phyloP scores from a whole-genome alignment of 2,329 filamentous ascomycete species.

The Emmonsia crescens region DNA sequence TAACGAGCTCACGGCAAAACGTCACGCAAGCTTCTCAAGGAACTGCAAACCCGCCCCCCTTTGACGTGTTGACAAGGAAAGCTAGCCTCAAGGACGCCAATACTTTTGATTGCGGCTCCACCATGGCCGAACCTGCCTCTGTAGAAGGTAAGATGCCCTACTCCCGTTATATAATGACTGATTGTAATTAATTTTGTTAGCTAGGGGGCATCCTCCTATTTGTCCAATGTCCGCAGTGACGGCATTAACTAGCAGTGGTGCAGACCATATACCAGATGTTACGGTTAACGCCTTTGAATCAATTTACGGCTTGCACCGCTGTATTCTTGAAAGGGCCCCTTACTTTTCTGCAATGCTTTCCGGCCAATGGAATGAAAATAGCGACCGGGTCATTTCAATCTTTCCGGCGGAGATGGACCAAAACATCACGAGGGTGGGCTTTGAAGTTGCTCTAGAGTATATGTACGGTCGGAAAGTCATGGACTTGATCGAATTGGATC shows the following conservation, averaged over 20 bases:
- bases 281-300: not conserved
- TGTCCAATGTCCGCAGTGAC: not conserved
- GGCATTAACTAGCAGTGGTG: not conserved
- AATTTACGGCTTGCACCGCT: not conserved
- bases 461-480: not conserved
- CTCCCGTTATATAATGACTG: not conserved
- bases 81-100: not conserved
- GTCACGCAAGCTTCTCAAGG: not conserved
- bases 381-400: not conserved
- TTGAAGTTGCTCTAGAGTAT: not conserved
- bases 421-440: not conserved
- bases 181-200: not conserved
- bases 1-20: not conserved
- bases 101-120: not conserved
- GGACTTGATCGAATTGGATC: not conserved
- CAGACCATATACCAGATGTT: not conserved
- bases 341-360: constrained; percentile 1
- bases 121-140: no score
- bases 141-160: not conserved
- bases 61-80: not conserved
- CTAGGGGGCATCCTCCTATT: not conserved
- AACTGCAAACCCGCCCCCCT: not conserved
- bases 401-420: not conserved
- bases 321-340: not conserved
- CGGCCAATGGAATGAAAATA: not conserved